phyloP scores from a whole-genome alignment of 805 yeast genomes.

The Metschnikowia drakensbergensis region DNA sequence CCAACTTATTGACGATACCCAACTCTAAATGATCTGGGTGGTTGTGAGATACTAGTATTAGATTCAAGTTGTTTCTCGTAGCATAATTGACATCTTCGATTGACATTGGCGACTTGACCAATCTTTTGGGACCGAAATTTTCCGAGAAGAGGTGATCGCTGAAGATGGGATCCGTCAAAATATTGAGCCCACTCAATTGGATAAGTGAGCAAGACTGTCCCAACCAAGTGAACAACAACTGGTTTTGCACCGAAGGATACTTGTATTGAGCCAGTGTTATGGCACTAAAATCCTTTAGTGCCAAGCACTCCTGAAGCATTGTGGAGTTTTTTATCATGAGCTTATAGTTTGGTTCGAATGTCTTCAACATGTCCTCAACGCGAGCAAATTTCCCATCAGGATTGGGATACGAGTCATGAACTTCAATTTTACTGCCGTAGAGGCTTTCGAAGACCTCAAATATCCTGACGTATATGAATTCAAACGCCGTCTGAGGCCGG shows the following conservation, averaged over 20 bases:
- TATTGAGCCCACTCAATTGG: conserved; percentile 65
- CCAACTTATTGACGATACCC: conserved; percentile 47
- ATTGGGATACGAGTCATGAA: conserved; percentile 31
- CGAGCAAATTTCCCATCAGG: conserved; percentile 35
- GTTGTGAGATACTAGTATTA: conserved; percentile 82
- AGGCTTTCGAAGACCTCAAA: conserved; percentile 63
- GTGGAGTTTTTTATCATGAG: conserved; percentile 35
- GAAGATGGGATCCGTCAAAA: conserved; percentile 85
- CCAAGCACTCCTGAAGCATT: conserved; percentile 27
- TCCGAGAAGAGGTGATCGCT: conserved; percentile 58
- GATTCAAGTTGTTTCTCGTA: conserved; percentile 56
- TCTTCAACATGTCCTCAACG: conserved; percentile 56
- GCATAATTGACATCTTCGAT: conserved; percentile 50
- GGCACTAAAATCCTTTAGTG: conserved; percentile 4
- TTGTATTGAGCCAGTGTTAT: background rate
- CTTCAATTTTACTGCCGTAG: conserved; percentile 35
- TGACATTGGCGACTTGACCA: conserved; percentile 71
- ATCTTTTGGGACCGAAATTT: conserved; percentile 75
- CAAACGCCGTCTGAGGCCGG: conserved; percentile 84
- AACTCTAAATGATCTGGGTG: conserved; percentile 93
- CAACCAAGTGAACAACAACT: conserved; percentile 79
- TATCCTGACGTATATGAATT: conserved; percentile 70
- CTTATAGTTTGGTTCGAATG: conserved; percentile 53
- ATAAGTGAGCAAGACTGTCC: conserved; percentile 87
- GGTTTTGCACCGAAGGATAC: conserved; percentile 25